Evolutionary conservation across 208 protist genomes (phyloP).

Genomic region (Leishmania martiniquensis): DNA sequence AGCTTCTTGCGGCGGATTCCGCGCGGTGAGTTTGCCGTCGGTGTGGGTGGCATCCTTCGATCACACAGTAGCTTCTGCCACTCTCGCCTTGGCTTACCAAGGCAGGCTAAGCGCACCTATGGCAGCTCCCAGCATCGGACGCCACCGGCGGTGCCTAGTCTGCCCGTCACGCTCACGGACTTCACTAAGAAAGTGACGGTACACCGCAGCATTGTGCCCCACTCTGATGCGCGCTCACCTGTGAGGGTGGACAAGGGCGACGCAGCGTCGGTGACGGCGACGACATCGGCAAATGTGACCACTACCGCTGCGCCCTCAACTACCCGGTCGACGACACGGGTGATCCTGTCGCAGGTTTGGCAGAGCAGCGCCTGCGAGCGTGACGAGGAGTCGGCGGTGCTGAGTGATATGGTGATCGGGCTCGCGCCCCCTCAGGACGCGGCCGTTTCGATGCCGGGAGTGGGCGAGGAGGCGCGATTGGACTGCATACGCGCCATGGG

Average conservation of each 20-base stretch:
- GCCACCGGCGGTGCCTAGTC: neutral
- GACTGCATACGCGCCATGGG: neutral
- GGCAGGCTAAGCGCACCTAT: neutral
- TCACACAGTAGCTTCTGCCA: neutral
- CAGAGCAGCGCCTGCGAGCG: constrained; percentile 1
- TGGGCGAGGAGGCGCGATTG: neutral
- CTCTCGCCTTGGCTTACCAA: neutral
- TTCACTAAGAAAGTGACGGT: neutral
- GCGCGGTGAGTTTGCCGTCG: neutral
- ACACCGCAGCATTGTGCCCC: neutral
- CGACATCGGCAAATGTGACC: constrained; percentile 8
- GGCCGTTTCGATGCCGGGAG: neutral
- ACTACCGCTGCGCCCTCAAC: constrained; percentile 18
- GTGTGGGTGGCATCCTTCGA: neutral
- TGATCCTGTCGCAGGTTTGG: neutral
- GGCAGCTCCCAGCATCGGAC: neutral
- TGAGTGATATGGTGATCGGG: neutral
- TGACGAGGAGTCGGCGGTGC: neutral
- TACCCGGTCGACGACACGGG: neutral
- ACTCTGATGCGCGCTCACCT: neutral
- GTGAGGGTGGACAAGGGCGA: neutral
- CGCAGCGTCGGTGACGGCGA: neutral
- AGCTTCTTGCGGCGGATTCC: neutral
- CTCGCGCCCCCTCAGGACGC: neutral
- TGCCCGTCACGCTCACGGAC: neutral